These are phyloP conservation scores for Ophiostoma fasciatum DNA, from an alignment of 2,329 filamentous ascomycete species.

Conservation along the genomic window DNA sequence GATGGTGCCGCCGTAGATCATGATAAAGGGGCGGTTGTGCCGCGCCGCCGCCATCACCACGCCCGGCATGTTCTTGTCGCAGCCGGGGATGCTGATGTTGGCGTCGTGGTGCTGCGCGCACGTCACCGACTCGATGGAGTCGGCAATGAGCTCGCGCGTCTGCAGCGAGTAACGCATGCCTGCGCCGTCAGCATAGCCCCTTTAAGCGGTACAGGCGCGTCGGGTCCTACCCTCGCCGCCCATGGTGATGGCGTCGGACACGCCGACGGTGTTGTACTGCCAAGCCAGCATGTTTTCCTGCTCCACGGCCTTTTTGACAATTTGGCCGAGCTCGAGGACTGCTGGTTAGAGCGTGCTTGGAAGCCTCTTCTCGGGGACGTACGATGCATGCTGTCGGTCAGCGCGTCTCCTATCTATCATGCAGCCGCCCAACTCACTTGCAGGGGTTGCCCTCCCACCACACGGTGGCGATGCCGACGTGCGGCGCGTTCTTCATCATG, in stretches of 20 bases:
- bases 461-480: slow-evolving; percentile 80
- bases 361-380: too few relatives aligned
- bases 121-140: slow-evolving; percentile 86
- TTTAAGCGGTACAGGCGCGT: too few relatives aligned
- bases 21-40: slow-evolving; percentile 82
- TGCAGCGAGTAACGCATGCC: slow-evolving; percentile 92
- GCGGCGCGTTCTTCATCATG: slow-evolving; percentile 78
- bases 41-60: slow-evolving; percentile 80
- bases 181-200: too few relatives aligned
- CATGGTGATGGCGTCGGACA: slow-evolving; percentile 92
- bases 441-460: slow-evolving; percentile 98
- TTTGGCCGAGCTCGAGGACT: slow-evolving; percentile 77
- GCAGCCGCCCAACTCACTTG: too few relatives aligned
- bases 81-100: slow-evolving; percentile 83
- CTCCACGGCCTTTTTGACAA: slow-evolving; percentile 67
- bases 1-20: slow-evolving; percentile 92
- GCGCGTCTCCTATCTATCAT: too few relatives aligned
- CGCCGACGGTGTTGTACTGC: slow-evolving; percentile 84
- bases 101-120: slow-evolving; percentile 87
- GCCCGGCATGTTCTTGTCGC: slow-evolving; percentile 97
- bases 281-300: slow-evolving; percentile 81
- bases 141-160: slow-evolving; percentile 80
- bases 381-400: slow-evolving; percentile 32
- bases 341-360: neutral
- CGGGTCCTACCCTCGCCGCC: slow-evolving; percentile 58